Evolutionary conservation across 2,329 filamentous ascomycete species (phyloP).

Genomic region (Aspergillus sp.): DNA sequence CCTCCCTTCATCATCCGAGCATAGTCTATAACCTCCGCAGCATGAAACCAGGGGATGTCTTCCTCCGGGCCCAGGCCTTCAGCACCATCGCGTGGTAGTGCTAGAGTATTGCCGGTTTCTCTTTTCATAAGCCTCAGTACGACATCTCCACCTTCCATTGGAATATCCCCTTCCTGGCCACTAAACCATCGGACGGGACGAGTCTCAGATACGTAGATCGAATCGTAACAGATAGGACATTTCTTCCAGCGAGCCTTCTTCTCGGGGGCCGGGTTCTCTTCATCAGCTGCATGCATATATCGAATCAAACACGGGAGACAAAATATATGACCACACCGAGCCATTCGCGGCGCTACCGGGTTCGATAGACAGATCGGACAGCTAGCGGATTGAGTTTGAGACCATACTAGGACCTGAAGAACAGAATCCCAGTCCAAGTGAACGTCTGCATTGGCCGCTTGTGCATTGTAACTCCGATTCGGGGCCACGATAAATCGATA

Average conservation of each 20-base stretch:
- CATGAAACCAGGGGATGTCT: constrained; percentile 90
- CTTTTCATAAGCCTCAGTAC: constrained; percentile 80
- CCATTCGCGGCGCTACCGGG: constrained; percentile 92
- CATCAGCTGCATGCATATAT: constrained; percentile 83
- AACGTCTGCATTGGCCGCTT: constrained; percentile 79
- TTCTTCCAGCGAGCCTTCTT: constrained; percentile 82
- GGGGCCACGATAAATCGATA: constrained; percentile 95
- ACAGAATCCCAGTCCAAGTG: constrained; percentile 88
- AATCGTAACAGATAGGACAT: constrained; percentile 92
- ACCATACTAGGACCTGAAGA: constrained; percentile 82
- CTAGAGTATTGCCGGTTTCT: constrained; percentile 72
- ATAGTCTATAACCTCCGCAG: constrained; percentile 89
- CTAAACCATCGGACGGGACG: constrained; percentile 84
- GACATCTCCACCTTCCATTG: constrained; percentile 79
- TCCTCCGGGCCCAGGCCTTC: constrained; percentile 63
- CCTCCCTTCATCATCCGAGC: constrained; percentile 93
- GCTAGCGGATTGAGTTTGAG: constrained; percentile 77
- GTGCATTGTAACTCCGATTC: constrained; percentile 66
- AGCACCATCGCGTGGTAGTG: constrained; percentile 74
- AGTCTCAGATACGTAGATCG: constrained; percentile 84
- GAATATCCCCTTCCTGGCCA: constrained; percentile 75
- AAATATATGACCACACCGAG: constrained; percentile 94
- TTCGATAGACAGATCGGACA: constrained; percentile 94
- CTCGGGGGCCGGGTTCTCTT: constrained; percentile 57
- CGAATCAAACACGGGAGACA: constrained; percentile 88